phyloP scores from a whole-genome alignment of 2,329 filamentous ascomycete species.

The Ceratocystis huliohia region DNA sequence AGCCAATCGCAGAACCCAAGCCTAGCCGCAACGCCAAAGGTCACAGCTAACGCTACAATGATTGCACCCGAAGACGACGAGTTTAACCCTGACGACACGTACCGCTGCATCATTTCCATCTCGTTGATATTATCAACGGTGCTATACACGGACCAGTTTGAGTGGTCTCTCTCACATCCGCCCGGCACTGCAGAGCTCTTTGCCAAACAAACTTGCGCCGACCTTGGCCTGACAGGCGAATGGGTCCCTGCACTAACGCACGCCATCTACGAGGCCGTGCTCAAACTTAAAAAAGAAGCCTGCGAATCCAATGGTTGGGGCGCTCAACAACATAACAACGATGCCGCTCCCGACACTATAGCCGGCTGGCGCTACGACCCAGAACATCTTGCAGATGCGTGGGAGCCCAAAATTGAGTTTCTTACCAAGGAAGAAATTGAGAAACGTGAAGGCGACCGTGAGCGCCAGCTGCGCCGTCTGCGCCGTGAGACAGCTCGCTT shows the following conservation, averaged over 20 bases:
- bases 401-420: constrained; percentile 70
- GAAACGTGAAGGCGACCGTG: constrained; percentile 86
- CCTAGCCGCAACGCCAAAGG: constrained; percentile 30
- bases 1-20: not conserved
- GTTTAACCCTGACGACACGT: constrained; percentile 81
- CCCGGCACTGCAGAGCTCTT: constrained; percentile 86
- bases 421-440: constrained; percentile 95
- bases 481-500: constrained; percentile 86
- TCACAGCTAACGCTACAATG: constrained; percentile 58
- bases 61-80: constrained; percentile 43
- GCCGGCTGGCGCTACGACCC: constrained; percentile 94
- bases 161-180: constrained; percentile 89
- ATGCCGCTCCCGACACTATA: constrained; percentile 67
- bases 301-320: constrained; percentile 76
- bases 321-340: constrained; percentile 65
- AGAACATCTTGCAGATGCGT: constrained; percentile 71
- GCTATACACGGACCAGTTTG: constrained; percentile 92
- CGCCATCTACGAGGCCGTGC: constrained; percentile 88
- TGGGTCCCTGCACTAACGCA: constrained; percentile 92
- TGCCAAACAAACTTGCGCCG: constrained; percentile 81
- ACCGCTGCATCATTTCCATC: constrained; percentile 80
- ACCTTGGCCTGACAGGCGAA: constrained; percentile 77
- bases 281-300: constrained; percentile 89
- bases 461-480: constrained; percentile 75
- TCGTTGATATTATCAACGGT: constrained; percentile 86